Evolutionary conservation across 2,329 filamentous ascomycete genomes (phyloP).

Genomic region (Fusarium ramigenum): DNA sequence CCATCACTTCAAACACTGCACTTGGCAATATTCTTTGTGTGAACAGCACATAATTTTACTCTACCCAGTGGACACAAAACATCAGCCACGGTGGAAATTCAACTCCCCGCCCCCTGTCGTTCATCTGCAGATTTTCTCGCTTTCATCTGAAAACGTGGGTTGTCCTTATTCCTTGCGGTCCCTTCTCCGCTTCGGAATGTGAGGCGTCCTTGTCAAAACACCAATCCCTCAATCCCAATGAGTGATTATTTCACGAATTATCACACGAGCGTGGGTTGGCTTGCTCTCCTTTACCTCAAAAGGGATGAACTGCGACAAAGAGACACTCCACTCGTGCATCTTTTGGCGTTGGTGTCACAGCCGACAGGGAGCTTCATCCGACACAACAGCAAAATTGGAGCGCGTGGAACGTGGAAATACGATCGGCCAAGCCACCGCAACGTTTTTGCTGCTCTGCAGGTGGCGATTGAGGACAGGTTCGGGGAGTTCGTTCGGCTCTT

Average conservation of each 20-base stretch:
- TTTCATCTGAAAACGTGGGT: conserved; percentile 20
- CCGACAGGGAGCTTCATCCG: not conserved
- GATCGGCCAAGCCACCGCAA: not conserved
- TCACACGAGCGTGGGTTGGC: conserved; percentile 7
- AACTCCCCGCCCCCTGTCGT: conserved; percentile 37
- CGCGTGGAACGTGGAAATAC: conserved; percentile 21
- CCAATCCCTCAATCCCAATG: conserved; percentile 16
- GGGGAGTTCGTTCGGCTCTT: conserved; percentile 29
- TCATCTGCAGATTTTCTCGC: conserved; percentile 15
- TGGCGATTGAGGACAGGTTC: conserved; percentile 20
- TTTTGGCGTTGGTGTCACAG: conserved; percentile 2
- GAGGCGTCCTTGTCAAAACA: not conserved
- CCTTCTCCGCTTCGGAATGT: conserved; percentile 8
- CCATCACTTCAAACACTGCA: not conserved
- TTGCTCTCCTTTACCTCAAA: conserved; percentile 9
- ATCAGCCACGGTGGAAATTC: not conserved
- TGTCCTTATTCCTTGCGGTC: conserved; percentile 21
- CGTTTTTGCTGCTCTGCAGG: not conserved
- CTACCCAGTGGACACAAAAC: not conserved
- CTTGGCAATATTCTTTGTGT: not conserved
- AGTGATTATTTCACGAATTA: conserved; percentile 21
- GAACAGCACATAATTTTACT: not conserved
- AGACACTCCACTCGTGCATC: conserved; percentile 17
- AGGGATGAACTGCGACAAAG: conserved; percentile 5
- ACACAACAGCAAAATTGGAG: conserved; percentile 8